These are phyloP conservation scores for Monilinia aucupariae DNA, from an alignment of 2,329 filamentous ascomycete species.

Conservation along the genomic window DNA sequence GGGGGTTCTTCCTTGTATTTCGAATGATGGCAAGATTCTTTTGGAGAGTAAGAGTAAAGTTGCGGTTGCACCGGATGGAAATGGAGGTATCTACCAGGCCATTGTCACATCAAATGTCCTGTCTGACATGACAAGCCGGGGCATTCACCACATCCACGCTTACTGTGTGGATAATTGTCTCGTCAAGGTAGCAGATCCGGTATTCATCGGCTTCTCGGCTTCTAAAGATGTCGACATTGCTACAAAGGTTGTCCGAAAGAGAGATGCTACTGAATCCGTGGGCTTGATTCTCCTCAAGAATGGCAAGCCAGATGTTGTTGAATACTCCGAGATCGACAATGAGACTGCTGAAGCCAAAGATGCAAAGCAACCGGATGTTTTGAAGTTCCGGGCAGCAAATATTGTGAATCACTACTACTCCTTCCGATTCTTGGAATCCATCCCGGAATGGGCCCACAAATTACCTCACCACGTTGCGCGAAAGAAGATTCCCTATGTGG, in stretches of 20 bases:
- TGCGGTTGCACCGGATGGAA: conserved; percentile 93
- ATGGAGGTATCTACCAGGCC: conserved; percentile 93
- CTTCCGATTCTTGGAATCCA: conserved; percentile 83
- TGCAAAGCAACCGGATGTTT: conserved; percentile 67
- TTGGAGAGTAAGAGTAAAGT: conserved; percentile 85
- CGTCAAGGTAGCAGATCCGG: conserved; percentile 95
- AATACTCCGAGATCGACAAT: conserved; percentile 94
- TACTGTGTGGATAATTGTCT: conserved; percentile 99
- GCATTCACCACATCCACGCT: conserved; percentile 90
- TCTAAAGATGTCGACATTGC: conserved; percentile 88
- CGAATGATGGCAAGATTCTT: conserved; percentile 95
- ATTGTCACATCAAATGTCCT: conserved; percentile 75
- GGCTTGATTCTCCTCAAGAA: conserved; percentile 93
- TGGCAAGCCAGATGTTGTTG: conserved; percentile 92
- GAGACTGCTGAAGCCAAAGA: conserved; percentile 87
- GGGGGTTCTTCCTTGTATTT: conserved; percentile 92
- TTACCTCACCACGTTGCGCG: conserved; percentile 92
- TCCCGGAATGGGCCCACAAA: conserved; percentile 77
- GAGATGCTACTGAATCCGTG: conserved; percentile 90
- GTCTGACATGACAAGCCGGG: conserved; percentile 80
- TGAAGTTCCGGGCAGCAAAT: conserved; percentile 96
- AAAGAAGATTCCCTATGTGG: conserved; percentile 93
- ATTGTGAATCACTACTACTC: conserved; percentile 99
- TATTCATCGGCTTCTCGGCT: conserved; percentile 91
- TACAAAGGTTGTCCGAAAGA: conserved; percentile 99